A percentile compares a stretch with the other conserved stretches of the same genome.
phyloP scores from a whole-genome alignment of 345 rosid species.

The Eucalyptus sideroxylon region DNA sequence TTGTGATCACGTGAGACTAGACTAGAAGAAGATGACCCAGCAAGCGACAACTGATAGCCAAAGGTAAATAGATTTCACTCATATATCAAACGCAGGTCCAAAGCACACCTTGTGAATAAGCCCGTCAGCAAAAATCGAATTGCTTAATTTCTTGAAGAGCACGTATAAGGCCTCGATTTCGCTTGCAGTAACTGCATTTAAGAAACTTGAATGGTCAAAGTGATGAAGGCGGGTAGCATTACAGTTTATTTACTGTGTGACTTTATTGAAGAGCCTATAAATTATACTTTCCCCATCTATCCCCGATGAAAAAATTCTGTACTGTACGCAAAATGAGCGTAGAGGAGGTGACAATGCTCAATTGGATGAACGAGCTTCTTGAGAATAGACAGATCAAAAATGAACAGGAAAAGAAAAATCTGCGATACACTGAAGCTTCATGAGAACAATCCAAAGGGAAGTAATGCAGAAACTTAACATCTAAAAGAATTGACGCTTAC shows the following conservation, averaged over 20 bases:
- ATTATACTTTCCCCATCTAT: not conserved
- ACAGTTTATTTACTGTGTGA: not conserved
- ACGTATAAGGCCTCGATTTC: constrained; percentile 81
- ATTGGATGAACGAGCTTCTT: not conserved
- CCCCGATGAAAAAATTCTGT: not conserved
- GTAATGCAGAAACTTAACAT: not conserved
- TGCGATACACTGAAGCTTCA: not conserved
- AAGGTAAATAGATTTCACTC: not conserved
- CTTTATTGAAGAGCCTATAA: not conserved
- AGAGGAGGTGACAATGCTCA: not conserved
- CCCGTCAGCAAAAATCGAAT: constrained; percentile 67
- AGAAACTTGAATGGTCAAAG: not conserved
- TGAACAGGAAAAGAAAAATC: not conserved
- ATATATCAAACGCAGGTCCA: not conserved
- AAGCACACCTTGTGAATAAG: constrained; percentile 75
- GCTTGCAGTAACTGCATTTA: constrained; percentile 49
- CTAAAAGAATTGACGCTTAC: constrained; percentile 18
- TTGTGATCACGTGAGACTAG: not conserved
- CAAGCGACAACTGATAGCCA: not conserved
- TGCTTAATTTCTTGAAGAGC: constrained; percentile 80
- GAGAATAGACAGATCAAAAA: not conserved
- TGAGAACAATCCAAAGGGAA: not conserved
- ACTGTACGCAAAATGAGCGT: not conserved
- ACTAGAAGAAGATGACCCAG: not conserved
- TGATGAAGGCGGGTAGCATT: not conserved